Conservation (phyloP, 2,329 filamentous ascomycete species). For the Sarocladium strictum region DNA sequence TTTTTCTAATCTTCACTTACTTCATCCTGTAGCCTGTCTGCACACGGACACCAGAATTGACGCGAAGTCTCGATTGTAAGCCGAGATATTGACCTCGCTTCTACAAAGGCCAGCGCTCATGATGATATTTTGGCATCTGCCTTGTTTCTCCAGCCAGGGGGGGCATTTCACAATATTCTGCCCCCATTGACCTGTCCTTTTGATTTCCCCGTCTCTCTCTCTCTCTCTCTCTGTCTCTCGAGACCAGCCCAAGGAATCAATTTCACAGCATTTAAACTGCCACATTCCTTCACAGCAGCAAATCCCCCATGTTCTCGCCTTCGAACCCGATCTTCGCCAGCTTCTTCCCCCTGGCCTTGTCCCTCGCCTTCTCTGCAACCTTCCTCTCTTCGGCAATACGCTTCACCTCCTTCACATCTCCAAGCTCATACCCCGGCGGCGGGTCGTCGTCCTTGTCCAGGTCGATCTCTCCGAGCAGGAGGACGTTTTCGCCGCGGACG, state of each 20-base stretch:
- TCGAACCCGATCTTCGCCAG: constrained; percentile 79
- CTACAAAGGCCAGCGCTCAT: constrained; percentile 1
- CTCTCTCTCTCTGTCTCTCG: too few species aligned
- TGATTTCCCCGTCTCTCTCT: constrained; percentile 5
- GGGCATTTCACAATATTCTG: constrained; percentile 63
- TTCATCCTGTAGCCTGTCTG: not conserved
- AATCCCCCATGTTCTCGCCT: constrained; percentile 73
- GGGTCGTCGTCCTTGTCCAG: constrained; percentile 91
- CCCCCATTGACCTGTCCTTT: constrained; percentile 19
- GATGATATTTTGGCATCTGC: not conserved
- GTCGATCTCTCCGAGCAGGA: constrained; percentile 92
- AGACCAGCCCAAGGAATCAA: too few species aligned
- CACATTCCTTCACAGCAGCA: constrained; percentile 48
- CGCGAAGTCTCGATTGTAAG: not conserved
- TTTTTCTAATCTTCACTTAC: not conserved
- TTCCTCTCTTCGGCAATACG: constrained; percentile 69
- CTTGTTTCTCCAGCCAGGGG: constrained; percentile 12
- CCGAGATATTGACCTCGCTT: not conserved
- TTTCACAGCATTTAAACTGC: too few species aligned
- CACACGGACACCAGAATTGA: not conserved
- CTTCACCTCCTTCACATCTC: constrained; percentile 63
- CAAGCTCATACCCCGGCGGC: constrained; percentile 63
- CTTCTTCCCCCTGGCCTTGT: constrained; percentile 67
- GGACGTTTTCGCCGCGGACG: constrained; percentile 93
- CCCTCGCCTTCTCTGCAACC: constrained; percentile 59